Evolutionary conservation across 352 stramenopile species (phyloP).

Genomic region (Globisporangium solare): DNA sequence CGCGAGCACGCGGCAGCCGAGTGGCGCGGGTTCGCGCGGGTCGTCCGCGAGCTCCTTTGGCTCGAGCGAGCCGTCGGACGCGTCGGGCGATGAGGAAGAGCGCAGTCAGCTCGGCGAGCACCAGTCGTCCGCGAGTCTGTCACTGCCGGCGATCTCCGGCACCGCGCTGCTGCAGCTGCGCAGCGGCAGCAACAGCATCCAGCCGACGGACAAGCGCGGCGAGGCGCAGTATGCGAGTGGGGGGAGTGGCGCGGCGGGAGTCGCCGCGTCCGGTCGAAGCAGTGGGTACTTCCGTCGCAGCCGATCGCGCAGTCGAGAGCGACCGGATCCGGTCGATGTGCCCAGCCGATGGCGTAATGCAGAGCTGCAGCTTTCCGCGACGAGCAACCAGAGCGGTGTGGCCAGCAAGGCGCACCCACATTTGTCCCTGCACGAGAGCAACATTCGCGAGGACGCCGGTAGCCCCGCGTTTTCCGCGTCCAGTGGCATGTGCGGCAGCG

Average conservation of each 20-base stretch:
- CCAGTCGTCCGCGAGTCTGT: slow-evolving; percentile 2
- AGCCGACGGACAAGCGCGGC: slow-evolving; percentile 8
- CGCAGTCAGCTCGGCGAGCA: not conserved
- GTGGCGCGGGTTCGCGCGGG: not conserved
- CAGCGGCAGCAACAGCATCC: slow-evolving; percentile 9
- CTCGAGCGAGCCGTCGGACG: slow-evolving; percentile 14
- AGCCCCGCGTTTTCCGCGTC: not conserved
- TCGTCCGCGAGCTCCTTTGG: slow-evolving; percentile 5
- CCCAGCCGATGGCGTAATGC: too few relatives aligned
- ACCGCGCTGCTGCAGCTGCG: slow-evolving; percentile 34
- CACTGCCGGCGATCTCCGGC: slow-evolving; percentile 41
- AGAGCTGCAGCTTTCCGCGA: too few relatives aligned
- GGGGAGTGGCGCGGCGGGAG: not conserved
- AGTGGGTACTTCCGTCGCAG: slow-evolving; percentile 18
- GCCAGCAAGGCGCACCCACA: too few relatives aligned
- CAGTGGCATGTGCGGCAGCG: too few relatives aligned
- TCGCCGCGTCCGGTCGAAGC: not conserved
- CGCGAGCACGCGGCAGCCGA: not conserved
- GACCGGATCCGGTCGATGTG: slow-evolving; percentile 2
- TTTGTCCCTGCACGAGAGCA: slow-evolving; percentile 10
- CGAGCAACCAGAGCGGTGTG: too few relatives aligned
- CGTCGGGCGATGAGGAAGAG: slow-evolving; percentile 12
- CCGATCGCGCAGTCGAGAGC: slow-evolving; percentile 27
- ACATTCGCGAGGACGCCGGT: slow-evolving; percentile 7
- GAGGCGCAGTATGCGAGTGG: slow-evolving; percentile 4